These are phyloP conservation scores for Raddia guianensis DNA, from an alignment of 176 grass and related monocot species.

Conservation along the genomic window DNA sequence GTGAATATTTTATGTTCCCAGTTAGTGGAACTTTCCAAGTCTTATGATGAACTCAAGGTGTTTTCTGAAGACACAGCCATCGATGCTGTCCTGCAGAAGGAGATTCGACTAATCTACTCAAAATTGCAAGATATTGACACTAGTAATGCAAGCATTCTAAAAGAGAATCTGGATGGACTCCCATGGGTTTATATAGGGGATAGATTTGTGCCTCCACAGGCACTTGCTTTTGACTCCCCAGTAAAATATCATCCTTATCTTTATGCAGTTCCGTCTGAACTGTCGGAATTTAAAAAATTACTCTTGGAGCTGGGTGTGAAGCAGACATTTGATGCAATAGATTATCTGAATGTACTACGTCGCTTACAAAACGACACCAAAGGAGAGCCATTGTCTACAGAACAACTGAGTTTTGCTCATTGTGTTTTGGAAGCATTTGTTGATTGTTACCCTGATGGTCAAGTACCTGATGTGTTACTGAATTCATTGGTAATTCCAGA, in stretches of 20 bases:
- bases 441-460: constrained; percentile 71
- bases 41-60: constrained; percentile 73
- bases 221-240: constrained; percentile 97
- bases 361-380: constrained; percentile 65
- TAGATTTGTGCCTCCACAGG: constrained; percentile 66
- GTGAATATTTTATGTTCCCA: constrained; percentile 68
- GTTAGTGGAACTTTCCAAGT: constrained; percentile 87
- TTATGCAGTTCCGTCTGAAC: constrained; percentile 93
- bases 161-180: constrained; percentile 66
- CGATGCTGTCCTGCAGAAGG: constrained; percentile 67
- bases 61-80: constrained; percentile 56
- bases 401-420: constrained; percentile 84
- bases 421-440: constrained; percentile 91
- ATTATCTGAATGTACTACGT: constrained; percentile 81
- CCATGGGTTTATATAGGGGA: constrained; percentile 92
- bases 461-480: constrained; percentile 62
- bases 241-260: constrained; percentile 97
- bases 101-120: constrained; percentile 66
- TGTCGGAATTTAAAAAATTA: constrained; percentile 80
- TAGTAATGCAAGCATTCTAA: constrained; percentile 54
- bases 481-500: constrained; percentile 83
- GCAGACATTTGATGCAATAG: constrained; percentile 81
- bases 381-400: constrained; percentile 74
- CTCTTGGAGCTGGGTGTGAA: constrained; percentile 80
- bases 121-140: constrained; percentile 75